These are phyloP conservation scores for Nitzschia sp. DNA, from an alignment of 108 stramenopile genomes.

Conservation along the genomic window DNA sequence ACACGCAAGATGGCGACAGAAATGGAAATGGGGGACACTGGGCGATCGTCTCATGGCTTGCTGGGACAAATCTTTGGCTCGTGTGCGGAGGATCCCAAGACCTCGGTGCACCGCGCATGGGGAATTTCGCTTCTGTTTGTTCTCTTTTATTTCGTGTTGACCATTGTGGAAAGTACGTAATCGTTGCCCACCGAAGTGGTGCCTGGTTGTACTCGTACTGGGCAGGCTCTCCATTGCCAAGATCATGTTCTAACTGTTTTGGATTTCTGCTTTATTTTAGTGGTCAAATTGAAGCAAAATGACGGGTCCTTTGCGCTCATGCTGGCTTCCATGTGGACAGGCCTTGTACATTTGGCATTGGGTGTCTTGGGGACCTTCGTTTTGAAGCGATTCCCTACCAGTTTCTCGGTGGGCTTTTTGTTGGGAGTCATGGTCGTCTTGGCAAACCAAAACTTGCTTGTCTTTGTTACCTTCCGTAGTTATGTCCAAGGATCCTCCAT, in stretches of 20 bases:
- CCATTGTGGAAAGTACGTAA: conserved; percentile 74
- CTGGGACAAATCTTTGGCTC: conserved; percentile 46
- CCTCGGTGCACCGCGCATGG: conserved; percentile 84
- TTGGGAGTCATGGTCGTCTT: conserved; percentile 66
- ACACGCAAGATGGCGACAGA: not conserved
- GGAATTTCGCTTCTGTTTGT: conserved; percentile 67
- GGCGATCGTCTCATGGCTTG: conserved; percentile 5
- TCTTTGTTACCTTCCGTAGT: conserved; percentile 63
- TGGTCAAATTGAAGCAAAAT: conserved; percentile 52
- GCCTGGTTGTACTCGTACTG: not conserved
- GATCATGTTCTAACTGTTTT: not conserved
- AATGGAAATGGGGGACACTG: conserved; percentile 7
- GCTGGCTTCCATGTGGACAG: conserved; percentile 73
- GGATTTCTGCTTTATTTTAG: conserved; percentile 26
- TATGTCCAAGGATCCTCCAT: conserved; percentile 55
- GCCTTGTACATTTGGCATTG: conserved; percentile 61
- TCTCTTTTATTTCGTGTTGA: conserved; percentile 58
- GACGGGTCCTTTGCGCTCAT: conserved; percentile 58
- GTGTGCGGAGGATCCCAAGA: conserved; percentile 62
- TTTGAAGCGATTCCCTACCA: conserved; percentile 80
- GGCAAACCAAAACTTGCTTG: conserved; percentile 77
- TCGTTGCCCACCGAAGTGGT: not conserved
- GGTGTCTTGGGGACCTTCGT: conserved; percentile 81
- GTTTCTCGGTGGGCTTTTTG: conserved; percentile 78
- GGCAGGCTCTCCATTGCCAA: too few species aligned